These are phyloP conservation scores for Fusarium torulosum DNA, from an alignment of 2,329 filamentous ascomycete genomes.

Conservation along the genomic window DNA sequence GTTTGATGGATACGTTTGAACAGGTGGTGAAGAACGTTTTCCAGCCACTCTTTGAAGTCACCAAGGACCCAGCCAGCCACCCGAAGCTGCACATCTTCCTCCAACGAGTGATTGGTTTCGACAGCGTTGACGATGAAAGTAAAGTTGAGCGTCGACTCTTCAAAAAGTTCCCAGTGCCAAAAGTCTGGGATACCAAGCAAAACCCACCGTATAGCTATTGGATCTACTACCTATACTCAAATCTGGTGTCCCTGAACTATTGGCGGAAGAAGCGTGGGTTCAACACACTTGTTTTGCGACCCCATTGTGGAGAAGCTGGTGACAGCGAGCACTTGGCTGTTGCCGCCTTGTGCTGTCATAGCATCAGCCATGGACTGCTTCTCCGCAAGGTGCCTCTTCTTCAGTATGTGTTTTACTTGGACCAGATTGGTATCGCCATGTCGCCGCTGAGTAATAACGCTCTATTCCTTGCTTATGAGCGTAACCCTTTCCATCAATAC, in stretches of 20 bases:
- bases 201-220: constrained; percentile 99
- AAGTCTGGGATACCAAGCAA: constrained; percentile 89
- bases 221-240: constrained; percentile 97
- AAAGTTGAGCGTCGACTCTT: constrained; percentile 95
- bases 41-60: constrained; percentile 93
- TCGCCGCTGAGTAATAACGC: constrained; percentile 99
- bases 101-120: constrained; percentile 95
- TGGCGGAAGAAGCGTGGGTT: constrained; percentile 93
- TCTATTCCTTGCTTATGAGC: constrained; percentile 93
- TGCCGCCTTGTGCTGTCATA: constrained; percentile 91
- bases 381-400: constrained; percentile 93
- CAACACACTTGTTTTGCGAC: constrained; percentile 93
- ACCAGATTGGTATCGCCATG: constrained; percentile 99
- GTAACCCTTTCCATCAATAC: constrained; percentile 96
- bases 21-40: constrained; percentile 93
- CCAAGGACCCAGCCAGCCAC: constrained; percentile 85
- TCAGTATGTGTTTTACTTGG: constrained; percentile 97
- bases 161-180: constrained; percentile 93
- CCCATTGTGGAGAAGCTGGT: constrained; percentile 96
- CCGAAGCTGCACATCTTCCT: constrained; percentile 95
- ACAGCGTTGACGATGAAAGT: constrained; percentile 98
- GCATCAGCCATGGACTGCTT: constrained; percentile 93
- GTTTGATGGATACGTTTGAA: constrained; percentile 89
- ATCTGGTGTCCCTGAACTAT: constrained; percentile 90
- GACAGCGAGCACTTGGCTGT: constrained; percentile 96